These are phyloP conservation scores for Acephala macrosclerotiorum DNA, from an alignment of 2,329 filamentous ascomycete species.

Conservation along the genomic window DNA sequence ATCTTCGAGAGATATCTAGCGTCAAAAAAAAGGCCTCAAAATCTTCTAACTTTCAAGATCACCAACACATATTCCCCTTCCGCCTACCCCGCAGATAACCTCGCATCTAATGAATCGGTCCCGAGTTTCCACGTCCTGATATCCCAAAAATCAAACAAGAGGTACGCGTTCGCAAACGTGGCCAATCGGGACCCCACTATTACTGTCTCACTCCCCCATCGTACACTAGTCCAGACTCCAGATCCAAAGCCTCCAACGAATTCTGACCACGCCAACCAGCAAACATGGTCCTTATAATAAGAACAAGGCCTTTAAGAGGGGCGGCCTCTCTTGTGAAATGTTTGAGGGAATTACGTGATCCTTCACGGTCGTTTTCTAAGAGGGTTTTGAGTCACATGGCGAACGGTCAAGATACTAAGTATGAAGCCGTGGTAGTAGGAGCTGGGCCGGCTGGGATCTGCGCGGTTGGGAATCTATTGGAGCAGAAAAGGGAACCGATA, in stretches of 20 bases:
- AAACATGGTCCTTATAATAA: slow-evolving; percentile 16
- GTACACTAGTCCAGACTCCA: neutral
- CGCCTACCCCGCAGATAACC: slow-evolving; percentile 7
- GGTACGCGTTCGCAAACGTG: slow-evolving; percentile 4
- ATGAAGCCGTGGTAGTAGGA: slow-evolving; percentile 64
- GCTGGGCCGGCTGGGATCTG: slow-evolving; percentile 66
- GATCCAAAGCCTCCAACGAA: neutral
- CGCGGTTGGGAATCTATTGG: slow-evolving; percentile 66
- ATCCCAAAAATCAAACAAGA: neutral
- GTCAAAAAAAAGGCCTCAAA: neutral
- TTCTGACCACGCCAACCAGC: neutral
- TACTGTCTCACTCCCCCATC: neutral
- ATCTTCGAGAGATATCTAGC: neutral
- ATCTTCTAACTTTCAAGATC: neutral
- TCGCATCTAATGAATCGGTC: neutral
- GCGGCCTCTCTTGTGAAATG: neutral
- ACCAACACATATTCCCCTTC: neutral
- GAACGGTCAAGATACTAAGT: slow-evolving; percentile 39
- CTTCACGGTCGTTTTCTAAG: slow-evolving; percentile 6
- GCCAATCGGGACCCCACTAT: neutral
- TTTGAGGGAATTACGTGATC: slow-evolving; percentile 8
- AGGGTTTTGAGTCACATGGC: slow-evolving; percentile 17
- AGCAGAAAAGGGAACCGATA: slow-evolving; percentile 57
- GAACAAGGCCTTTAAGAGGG: slow-evolving; percentile 13
- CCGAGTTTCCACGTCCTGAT: neutral